phyloP scores from a whole-genome alignment of 306 rosid species.

The Lupinus albus region DNA sequence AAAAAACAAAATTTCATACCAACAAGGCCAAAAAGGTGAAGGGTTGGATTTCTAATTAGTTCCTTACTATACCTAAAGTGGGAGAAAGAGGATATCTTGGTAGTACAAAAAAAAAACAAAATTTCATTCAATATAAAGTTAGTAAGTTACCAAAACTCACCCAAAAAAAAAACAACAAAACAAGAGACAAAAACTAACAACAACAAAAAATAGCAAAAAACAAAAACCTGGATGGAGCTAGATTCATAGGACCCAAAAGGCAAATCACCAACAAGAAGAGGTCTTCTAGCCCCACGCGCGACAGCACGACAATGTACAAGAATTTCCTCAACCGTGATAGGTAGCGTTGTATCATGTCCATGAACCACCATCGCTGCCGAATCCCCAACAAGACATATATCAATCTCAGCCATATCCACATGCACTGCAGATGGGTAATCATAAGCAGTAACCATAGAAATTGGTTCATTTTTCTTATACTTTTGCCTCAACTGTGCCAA shows the following conservation, averaged over 20 bases:
- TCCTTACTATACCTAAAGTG: too few relatives aligned
- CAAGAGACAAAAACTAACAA: too few relatives aligned
- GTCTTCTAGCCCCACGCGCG: slow-evolving; percentile 80
- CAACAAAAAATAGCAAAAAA: not conserved
- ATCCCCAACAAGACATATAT: slow-evolving; percentile 81
- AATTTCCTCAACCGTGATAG: slow-evolving; percentile 70
- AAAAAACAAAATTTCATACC: too few relatives aligned
- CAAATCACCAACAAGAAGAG: slow-evolving; percentile 83
- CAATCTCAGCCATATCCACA: slow-evolving; percentile 65
- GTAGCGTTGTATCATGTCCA: slow-evolving; percentile 83
- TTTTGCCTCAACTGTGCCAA: slow-evolving; percentile 59
- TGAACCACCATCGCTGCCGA: slow-evolving; percentile 95
- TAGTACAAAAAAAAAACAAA: too few relatives aligned
- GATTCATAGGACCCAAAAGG: slow-evolving; percentile 86
- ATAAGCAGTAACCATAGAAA: slow-evolving; percentile 89
- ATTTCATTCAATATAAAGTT: too few relatives aligned
- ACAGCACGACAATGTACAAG: slow-evolving; percentile 84
- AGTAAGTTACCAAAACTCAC: too few relatives aligned
- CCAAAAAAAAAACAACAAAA: not conserved
- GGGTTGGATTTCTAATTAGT: too few relatives aligned
- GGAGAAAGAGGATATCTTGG: too few relatives aligned
- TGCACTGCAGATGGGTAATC: slow-evolving; percentile 91
- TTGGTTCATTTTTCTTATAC: slow-evolving; percentile 61
- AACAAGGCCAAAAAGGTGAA: too few relatives aligned
- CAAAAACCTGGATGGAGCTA: slow-evolving; percentile 58